Conservation (phyloP, 2,329 filamentous ascomycete species). For the Aureobasidium sp. region DNA sequence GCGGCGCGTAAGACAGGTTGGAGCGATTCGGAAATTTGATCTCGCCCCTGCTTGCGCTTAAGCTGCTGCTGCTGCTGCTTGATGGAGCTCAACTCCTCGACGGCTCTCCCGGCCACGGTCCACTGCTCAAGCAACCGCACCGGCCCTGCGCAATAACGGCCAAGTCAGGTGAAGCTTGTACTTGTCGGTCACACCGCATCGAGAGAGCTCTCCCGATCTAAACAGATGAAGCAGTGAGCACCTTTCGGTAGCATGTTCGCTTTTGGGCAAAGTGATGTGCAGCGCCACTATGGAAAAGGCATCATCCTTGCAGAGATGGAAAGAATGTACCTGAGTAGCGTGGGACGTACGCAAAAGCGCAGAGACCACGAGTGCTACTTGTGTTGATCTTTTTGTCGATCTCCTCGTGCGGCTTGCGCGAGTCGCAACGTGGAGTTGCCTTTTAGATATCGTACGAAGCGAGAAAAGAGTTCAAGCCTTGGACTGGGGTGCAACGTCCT, state of each 20-base stretch:
- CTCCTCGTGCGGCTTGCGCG: conserved; percentile 1
- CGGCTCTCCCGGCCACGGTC: background rate
- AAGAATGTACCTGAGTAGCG: background rate
- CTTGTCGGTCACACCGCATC: background rate
- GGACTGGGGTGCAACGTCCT: conserved; percentile 7
- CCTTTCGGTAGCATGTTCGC: conserved; percentile 2
- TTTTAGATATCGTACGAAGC: background rate
- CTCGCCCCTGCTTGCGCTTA: conserved; percentile 4
- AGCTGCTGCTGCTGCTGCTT: background rate
- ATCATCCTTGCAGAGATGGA: conserved; percentile 5
- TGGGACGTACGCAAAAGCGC: conserved; percentile 1
- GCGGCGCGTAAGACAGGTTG: conserved; percentile 2
- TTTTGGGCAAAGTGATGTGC: conserved; percentile 6
- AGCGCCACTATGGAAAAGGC: background rate
- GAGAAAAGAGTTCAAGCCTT: conserved; percentile 6
- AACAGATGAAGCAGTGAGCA: background rate
- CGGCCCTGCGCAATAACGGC: conserved; percentile 5
- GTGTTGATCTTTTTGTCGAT: conserved; percentile 5
- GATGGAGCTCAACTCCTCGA: background rate
- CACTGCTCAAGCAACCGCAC: conserved; percentile 9
- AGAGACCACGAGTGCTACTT: conserved; percentile 6
- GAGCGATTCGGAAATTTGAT: conserved; percentile 5
- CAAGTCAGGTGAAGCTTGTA: background rate
- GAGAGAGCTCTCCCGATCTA: background rate
- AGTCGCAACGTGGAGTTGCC: conserved; percentile 5